These are phyloP conservation scores for Kitagawia praeruptora DNA, from an alignment of 129 eudicot genomes.

Conservation along the genomic window DNA sequence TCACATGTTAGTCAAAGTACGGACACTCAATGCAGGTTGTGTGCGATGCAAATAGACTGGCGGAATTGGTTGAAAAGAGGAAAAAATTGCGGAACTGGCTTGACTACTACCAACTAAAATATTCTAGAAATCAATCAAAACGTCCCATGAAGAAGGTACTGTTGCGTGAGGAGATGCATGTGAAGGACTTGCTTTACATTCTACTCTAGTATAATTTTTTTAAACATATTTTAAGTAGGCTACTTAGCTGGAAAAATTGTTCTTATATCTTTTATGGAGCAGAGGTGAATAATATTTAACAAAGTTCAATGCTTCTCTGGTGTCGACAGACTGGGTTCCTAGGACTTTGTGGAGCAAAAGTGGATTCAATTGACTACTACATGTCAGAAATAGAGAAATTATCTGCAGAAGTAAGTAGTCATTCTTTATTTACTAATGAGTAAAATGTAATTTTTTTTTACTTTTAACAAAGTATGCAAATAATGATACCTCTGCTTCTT, in stretches of 20 bases:
- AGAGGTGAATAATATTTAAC: not conserved
- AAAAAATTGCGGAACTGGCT: slow-evolving; percentile 96
- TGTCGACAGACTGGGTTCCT: slow-evolving; percentile 81
- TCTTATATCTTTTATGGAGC: not conserved
- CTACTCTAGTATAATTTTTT: not conserved
- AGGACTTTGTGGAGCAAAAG: slow-evolving; percentile 77
- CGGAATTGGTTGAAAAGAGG: slow-evolving; percentile 72
- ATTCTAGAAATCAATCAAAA: slow-evolving; percentile 51
- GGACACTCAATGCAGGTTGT: slow-evolving; percentile 56
- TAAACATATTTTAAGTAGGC: not conserved
- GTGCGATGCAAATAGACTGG: slow-evolving; percentile 81
- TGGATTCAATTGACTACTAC: slow-evolving; percentile 81
- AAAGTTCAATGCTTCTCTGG: slow-evolving; percentile 8
- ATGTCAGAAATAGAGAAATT: slow-evolving; percentile 62
- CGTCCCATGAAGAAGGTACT: slow-evolving; percentile 79
- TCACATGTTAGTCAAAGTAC: slow-evolving; percentile 1
- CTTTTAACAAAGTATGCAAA: not conserved
- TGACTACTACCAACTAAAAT: slow-evolving; percentile 72
- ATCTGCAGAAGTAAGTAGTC: slow-evolving; percentile 47
- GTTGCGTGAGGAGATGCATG: not conserved
- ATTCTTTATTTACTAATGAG: not conserved
- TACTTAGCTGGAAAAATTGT: not conserved
- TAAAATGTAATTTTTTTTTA: not conserved
- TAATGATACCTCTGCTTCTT: not conserved
- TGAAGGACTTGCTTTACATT: not conserved